These are phyloP conservation scores for Suillus lakei DNA, from an alignment of 768 basidiomycete genomes.

Conservation along the genomic window DNA sequence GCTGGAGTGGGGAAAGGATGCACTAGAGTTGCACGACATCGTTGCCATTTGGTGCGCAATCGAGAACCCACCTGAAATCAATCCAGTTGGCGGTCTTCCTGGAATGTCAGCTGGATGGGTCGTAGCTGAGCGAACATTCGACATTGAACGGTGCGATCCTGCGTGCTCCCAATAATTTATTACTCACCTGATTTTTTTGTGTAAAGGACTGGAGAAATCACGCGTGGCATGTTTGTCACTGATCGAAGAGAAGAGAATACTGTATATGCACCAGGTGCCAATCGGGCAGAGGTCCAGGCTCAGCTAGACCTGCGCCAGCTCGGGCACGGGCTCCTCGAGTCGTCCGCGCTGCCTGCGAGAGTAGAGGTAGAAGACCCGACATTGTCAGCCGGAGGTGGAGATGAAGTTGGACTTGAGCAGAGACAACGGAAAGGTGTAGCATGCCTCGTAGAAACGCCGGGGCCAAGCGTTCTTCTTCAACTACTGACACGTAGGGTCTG, in stretches of 20 bases:
- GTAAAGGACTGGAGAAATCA: slow-evolving; percentile 72
- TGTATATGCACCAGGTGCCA: slow-evolving; percentile 69
- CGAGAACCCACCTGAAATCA: slow-evolving; percentile 58
- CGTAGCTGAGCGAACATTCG: slow-evolving; percentile 55
- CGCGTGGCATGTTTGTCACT: slow-evolving; percentile 86
- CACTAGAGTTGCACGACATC: slow-evolving; percentile 90
- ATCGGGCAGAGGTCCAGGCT: slow-evolving; percentile 66
- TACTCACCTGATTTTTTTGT: neutral
- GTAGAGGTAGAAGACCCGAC: slow-evolving; percentile 49
- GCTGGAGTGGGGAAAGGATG: slow-evolving; percentile 80
- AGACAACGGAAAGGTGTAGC: slow-evolving; percentile 40
- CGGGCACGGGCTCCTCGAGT: slow-evolving; percentile 47
- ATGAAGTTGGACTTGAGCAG: neutral
- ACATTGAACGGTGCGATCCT: slow-evolving; percentile 64
- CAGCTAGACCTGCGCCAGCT: slow-evolving; percentile 45
- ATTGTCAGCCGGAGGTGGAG: slow-evolving; percentile 14
- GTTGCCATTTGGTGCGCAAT: slow-evolving; percentile 89
- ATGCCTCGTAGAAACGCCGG: slow-evolving; percentile 68
- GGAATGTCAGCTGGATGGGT: slow-evolving; percentile 59
- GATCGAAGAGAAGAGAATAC: slow-evolving; percentile 72
- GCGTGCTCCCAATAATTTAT: slow-evolving; percentile 2
- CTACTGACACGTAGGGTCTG: slow-evolving; percentile 62
- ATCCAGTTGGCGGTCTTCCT: slow-evolving; percentile 26
- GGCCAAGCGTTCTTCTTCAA: slow-evolving; percentile 51
- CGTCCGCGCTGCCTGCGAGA: slow-evolving; percentile 56